Base-by-base conservation (phyloP, 2,329 filamentous ascomycete species). In the Pseudogymnoascus sp. region DNA sequence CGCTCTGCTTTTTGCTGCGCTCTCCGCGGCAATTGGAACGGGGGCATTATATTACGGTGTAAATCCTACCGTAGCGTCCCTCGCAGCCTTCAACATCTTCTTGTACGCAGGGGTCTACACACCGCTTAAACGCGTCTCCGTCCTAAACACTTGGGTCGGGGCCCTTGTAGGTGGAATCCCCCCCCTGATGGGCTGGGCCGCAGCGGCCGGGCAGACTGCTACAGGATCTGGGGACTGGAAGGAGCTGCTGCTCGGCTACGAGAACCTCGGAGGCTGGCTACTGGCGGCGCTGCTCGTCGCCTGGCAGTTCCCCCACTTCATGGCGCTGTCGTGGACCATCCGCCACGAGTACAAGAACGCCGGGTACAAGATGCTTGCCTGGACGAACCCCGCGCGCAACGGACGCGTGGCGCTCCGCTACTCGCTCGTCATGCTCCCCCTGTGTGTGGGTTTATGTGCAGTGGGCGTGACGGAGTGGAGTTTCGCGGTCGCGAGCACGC, bases 291-390 rank as follows among this genome's bases (percentile, higher is more conserved):
- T 97, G 5, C 79, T 99, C 4, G 96, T 96, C 67, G 88, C 92
- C 10, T 99, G 94, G 94, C 93, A 99, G 72, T 97, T 99, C 72
- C 92, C 94, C 2, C 94, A 99, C 76, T 99, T 99, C 78, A 97
- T 97, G 82, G 88, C 92, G 0, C 80, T 99, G 21, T 92, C 89
- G 55, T 95, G 93, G 84, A 80, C 84, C 3, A 96, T 97, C 64
- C 82, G 91, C 18, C 87, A 95, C 7, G 94, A 99, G 73, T 99
- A 99, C 79, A 87, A 86, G 66, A 79, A 78, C 9, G 86, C 83
- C 0, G 86, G 85, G 7, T 81, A 87, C 70, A 80, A 81, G 65
- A 88, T 88, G 94, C 80, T 97, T 3, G 85, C 83, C 58, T 97
- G 92, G 87, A 87, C 88, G 5, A 93, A 97, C 72, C 90, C 92